Conservation (phyloP, 306 rosid genomes). For the Vigna reflexopilosa region DNA sequence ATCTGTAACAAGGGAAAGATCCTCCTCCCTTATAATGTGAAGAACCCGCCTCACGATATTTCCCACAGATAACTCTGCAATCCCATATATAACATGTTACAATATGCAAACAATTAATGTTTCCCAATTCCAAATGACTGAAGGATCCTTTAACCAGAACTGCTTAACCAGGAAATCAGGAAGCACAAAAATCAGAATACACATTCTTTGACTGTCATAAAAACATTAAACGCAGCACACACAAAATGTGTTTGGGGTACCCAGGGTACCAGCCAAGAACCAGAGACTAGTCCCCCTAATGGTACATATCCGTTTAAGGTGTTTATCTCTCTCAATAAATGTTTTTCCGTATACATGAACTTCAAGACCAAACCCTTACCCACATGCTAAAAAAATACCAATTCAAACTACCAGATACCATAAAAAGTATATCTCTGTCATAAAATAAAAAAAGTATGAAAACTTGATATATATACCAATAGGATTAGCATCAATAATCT, state of each 20-base stretch:
- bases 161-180: neutral
- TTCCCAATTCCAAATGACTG: slow-evolving; percentile 17
- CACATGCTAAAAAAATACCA: neutral
- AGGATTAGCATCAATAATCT: slow-evolving; percentile 91
- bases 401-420: neutral
- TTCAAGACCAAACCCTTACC: too few relatives aligned
- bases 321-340: too few relatives aligned
- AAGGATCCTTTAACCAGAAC: slow-evolving; percentile 29
- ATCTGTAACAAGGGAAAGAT: slow-evolving; percentile 85
- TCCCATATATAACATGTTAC: slow-evolving; percentile 43
- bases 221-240: neutral
- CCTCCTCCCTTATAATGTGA: slow-evolving; percentile 95
- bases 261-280: neutral
- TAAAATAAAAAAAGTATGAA: neutral
- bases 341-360: too few relatives aligned
- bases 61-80: slow-evolving; percentile 96
- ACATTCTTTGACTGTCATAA: neutral
- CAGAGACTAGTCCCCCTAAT: neutral
- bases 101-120: slow-evolving; percentile 38
- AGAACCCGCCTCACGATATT: slow-evolving; percentile 96
- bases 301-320: too few relatives aligned
- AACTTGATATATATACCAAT: slow-evolving; percentile 68
- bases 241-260: neutral
- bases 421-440: neutral
- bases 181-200: slow-evolving; percentile 28